Evolutionary conservation across 2,329 filamentous ascomycete species (phyloP), one percentile per base, ranked within the genome.

Genomic region (Colletotrichum sansevieriae): DNA sequence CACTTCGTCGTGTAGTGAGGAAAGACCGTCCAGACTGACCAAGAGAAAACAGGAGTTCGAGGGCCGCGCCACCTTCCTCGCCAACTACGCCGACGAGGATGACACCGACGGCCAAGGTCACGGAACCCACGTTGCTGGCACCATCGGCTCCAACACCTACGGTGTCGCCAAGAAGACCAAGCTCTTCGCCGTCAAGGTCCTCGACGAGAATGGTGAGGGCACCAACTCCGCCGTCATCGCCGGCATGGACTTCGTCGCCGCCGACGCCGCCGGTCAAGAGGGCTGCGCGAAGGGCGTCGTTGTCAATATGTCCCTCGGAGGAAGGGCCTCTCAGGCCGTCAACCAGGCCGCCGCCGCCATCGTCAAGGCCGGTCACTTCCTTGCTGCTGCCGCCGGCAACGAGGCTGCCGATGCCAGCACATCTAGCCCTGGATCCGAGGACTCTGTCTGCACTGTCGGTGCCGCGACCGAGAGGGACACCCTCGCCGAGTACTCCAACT

Each of bases 361-460:
- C 29, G 79, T 85, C 71, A 72, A 72, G 8, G 77, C 80, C 0
- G 86, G 85, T 13, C 78, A 87, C 68, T 86, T 87, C 73, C 78
- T 87, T 44, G 85, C 83, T 58, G 86, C 88, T 11, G 87, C 87
- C 2, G 87, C 87, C 18, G 87, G 87, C 49, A 89, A 89, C 74
- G 77, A 80, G 4, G 79, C 78, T 63, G 72, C 71, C 18, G 78
- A 87, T 70, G 84, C 85, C 1, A 70, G 75, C 18, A 76, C 77
- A 71, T 81, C 74, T 61, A 87, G 85, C 0, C 85, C 85, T 2
- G 83, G 85, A 18, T 85, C 82, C 0, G 83, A 83, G 72, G 64
- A 80, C 3, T 76, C 74, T 29, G 86, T 79, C 41, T 86, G 86
- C 76, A 88, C 86, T 1, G 84, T 88, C n/a, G 86, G 84, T 22